Percentiles rank a stretch among this genome's conserved stretches.
phyloP scores from a whole-genome alignment of 257 asterid genomes.

The Gentiana dahurica region DNA sequence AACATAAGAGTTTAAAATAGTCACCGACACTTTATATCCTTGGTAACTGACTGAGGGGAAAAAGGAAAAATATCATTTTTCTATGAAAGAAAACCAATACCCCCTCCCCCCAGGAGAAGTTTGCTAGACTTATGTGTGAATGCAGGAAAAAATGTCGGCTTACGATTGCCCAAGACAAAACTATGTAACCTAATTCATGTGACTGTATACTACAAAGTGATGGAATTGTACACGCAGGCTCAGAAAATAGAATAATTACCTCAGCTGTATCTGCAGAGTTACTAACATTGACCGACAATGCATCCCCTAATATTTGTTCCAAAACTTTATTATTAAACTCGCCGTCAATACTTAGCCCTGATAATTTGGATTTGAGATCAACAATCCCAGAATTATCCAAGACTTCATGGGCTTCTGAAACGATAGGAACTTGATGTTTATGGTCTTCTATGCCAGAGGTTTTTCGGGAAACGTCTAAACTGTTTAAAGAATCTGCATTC shows the following conservation, averaged over 20 bases:
- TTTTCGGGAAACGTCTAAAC: slow-evolving; percentile 25
- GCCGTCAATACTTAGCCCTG: slow-evolving; percentile 26
- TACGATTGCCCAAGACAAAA: too few relatives aligned
- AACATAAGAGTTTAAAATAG: too few relatives aligned
- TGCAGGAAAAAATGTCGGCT: too few relatives aligned
- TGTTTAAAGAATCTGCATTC: slow-evolving; percentile 18
- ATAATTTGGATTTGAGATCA: slow-evolving; percentile 23
- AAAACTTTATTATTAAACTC: slow-evolving; percentile 36
- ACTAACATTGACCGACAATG: slow-evolving; percentile 28
- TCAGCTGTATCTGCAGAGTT: slow-evolving; percentile 24
- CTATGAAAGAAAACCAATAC: too few relatives aligned
- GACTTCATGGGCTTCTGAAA: slow-evolving; percentile 25
- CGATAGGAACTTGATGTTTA: slow-evolving; percentile 21
- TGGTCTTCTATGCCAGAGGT: slow-evolving; percentile 30
- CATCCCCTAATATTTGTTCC: slow-evolving; percentile 52
- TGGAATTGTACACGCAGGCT: background rate
- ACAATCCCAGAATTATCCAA: slow-evolving; percentile 24
- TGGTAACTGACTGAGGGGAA: too few relatives aligned
- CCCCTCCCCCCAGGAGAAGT: too few relatives aligned
- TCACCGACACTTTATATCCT: too few relatives aligned
- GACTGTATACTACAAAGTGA: background rate
- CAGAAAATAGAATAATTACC: slow-evolving; percentile 25
- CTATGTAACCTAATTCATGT: too few relatives aligned
- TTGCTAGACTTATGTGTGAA: too few relatives aligned
- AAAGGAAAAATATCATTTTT: too few relatives aligned